Percentiles rank a stretch among this genome's conserved stretches.
Evolutionary conservation across 139 green algal genomes (phyloP).

Genomic region (Tetraselmis chui): DNA sequence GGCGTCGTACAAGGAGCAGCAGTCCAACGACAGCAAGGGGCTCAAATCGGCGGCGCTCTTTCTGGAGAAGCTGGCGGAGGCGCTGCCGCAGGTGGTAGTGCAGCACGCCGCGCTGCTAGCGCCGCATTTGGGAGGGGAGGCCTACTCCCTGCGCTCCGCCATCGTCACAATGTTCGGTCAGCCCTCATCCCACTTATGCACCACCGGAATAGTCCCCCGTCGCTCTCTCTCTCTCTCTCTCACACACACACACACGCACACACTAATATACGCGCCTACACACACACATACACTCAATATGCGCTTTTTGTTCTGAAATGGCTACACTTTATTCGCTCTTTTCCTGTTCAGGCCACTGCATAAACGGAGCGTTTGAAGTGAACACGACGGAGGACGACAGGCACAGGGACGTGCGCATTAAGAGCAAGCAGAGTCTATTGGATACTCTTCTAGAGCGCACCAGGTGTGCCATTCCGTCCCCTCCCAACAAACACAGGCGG

Average conservation of each 20-base stretch:
- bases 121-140: slow-evolving; percentile 60
- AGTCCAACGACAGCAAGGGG: slow-evolving; percentile 38
- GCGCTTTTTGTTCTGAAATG: no score
- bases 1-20: slow-evolving; percentile 47
- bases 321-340: no score
- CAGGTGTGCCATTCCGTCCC: slow-evolving; percentile 7
- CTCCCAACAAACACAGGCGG: no score
- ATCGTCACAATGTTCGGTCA: slow-evolving; percentile 56
- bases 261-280: no score
- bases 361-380: slow-evolving; percentile 30
- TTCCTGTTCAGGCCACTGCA: slow-evolving; percentile 22
- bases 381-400: neutral
- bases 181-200: no score
- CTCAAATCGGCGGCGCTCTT: slow-evolving; percentile 49
- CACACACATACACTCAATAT: no score
- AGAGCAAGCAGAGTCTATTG: slow-evolving; percentile 69
- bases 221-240: no score
- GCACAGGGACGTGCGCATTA: slow-evolving; percentile 25
- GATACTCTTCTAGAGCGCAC: slow-evolving; percentile 58
- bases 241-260: no score
- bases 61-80: slow-evolving; percentile 45
- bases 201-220: no score
- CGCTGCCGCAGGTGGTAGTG: slow-evolving; percentile 30
- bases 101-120: slow-evolving; percentile 47
- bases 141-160: slow-evolving; percentile 57